Evolutionary conservation across 441 rosid genomes (phyloP), one percentile per base, ranked within the genome.

Genomic region (Populus hybrid): DNA sequence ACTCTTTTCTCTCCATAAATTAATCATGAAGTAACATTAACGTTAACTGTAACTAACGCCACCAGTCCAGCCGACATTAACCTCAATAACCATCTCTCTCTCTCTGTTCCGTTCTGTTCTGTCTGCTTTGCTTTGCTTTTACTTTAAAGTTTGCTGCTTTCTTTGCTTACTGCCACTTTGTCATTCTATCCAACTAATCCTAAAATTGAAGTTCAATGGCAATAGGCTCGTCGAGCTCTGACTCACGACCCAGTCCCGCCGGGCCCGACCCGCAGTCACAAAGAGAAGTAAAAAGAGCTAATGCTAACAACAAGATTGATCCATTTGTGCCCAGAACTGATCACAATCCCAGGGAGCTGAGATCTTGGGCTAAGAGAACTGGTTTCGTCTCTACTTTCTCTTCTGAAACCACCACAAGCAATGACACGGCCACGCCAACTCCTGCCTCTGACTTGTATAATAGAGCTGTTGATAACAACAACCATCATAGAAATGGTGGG

Each of bases 321-420:
- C 97, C 94, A 9, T 92, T 91, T 79, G 86, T 90, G 80, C 88
- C 92, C 1, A 91, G 81, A 84, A 82, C 84, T 31, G 99, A 90
- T 63, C 93, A 92, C 83, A 89, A 85, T 78, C 99, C 99, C 8
- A 83, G 81, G 76, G 97, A 95, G 78, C 77, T 94, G 78, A 87
- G 92, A 86, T 89, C 96, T 75, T 95, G 98, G 99, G 99, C 97
- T 1, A 93, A 89, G 72, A 88, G 77, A 83, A 90, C 93, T 53
- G 98, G 99, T 8, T 92, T 93, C 77, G 89, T 95, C 73, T 95
- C 99, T 4, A 83, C 81, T 82, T 89, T 90, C 81, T 91, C 98
- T n/a, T 84, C 89, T 36, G 99, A 95, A 83, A 89, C 95, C 35
- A 71, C 88, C 53, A 69, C 85, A 7, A 87, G 90, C 36, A 86